phyloP scores from a whole-genome alignment of 2,329 filamentous ascomycete species.

The Curvularia spicifera region DNA sequence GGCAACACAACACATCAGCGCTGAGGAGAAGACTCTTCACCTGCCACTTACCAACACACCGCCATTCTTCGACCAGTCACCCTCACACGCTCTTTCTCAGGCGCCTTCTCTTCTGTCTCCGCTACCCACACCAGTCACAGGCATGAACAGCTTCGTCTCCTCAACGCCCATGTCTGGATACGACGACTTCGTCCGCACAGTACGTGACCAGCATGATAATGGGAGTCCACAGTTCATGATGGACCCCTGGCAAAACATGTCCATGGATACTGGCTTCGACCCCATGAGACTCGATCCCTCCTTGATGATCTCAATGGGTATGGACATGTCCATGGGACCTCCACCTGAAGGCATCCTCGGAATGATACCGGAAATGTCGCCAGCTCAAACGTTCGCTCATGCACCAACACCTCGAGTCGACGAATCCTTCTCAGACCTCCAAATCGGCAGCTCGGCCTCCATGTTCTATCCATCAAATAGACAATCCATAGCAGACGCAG shows the following conservation, averaged over 20 bases:
- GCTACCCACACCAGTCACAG: constrained; percentile 46
- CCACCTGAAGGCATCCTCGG: constrained; percentile 52
- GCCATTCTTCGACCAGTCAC: constrained; percentile 53
- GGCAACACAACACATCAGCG: constrained; percentile 37
- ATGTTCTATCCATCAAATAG: constrained; percentile 51
- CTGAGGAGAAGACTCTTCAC: constrained; percentile 43
- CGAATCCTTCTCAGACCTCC: constrained; percentile 55
- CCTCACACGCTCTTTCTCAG: constrained; percentile 42
- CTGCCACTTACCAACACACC: constrained; percentile 42
- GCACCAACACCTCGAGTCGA: constrained; percentile 57
- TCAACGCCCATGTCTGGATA: constrained; percentile 56
- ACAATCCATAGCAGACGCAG: constrained; percentile 49
- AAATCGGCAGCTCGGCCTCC: constrained; percentile 52
- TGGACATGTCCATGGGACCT: constrained; percentile 53
- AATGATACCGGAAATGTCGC: constrained; percentile 55
- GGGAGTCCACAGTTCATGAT: constrained; percentile 57
- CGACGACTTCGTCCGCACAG: constrained; percentile 52
- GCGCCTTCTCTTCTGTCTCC: constrained; percentile 48
- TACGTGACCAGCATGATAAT: constrained; percentile 51
- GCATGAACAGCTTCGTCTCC: constrained; percentile 51
- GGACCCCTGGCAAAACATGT: constrained; percentile 56
- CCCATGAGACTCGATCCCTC: constrained; percentile 54
- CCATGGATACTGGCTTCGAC: constrained; percentile 55
- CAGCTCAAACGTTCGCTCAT: constrained; percentile 46
- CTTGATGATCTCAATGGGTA: constrained; percentile 54